phyloP scores from a whole-genome alignment of 116 monocot species.

The Posidonia oceanica region DNA sequence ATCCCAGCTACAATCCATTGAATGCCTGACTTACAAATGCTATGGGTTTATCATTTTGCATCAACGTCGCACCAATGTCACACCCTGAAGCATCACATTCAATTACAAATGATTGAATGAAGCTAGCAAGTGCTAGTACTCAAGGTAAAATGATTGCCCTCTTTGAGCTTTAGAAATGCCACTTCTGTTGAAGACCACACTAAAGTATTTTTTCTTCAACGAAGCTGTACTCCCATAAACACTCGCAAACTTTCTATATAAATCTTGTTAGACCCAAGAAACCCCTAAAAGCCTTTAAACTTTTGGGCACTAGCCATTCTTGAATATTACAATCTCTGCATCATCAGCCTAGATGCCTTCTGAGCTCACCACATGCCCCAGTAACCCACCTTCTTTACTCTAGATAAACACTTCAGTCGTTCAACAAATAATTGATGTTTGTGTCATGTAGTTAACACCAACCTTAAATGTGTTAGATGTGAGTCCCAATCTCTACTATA shows the following conservation, averaged over 20 bases:
- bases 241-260: background rate
- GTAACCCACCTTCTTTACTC: background rate
- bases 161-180: background rate
- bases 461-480: background rate
- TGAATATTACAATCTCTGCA: too few relatives aligned
- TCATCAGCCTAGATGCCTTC: background rate
- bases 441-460: background rate
- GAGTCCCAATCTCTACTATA: background rate
- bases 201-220: background rate
- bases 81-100: background rate
- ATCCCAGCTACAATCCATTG: background rate
- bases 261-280: background rate
- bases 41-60: background rate
- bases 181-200: background rate
- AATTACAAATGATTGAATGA: background rate
- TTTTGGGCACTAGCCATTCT: too few relatives aligned
- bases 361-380: background rate
- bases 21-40: background rate
- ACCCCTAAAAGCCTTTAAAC: background rate
- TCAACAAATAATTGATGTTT: background rate
- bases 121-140: constrained; percentile 1
- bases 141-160: background rate
- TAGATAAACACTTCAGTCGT: background rate
- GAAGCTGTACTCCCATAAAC: background rate
- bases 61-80: background rate